Evolutionary conservation across 2,329 filamentous ascomycete species (phyloP).

Genomic region (Xylaria polymorpha): DNA sequence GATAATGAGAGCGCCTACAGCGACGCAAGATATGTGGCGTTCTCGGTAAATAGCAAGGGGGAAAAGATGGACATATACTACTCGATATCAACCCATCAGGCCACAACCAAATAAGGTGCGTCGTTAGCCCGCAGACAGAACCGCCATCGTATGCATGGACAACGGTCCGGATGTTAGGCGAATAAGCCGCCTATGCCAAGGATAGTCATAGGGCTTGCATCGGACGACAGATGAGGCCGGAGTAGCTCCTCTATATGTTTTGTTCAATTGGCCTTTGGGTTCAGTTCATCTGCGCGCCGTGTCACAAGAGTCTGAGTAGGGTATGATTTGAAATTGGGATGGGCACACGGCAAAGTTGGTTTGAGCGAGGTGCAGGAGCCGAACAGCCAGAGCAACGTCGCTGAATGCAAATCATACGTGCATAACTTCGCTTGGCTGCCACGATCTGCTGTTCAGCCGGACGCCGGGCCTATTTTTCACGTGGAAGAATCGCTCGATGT

Average conservation of each 20-base stretch:
- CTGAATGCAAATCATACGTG: slow-evolving; percentile 33
- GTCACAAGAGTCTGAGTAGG: slow-evolving; percentile 5
- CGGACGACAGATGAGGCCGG: slow-evolving; percentile 17
- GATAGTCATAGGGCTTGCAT: slow-evolving; percentile 20
- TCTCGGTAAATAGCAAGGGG: slow-evolving; percentile 7
- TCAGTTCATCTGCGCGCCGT: not conserved
- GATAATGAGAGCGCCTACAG: slow-evolving; percentile 9
- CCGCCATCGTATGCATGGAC: slow-evolving; percentile 20
- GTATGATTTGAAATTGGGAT: slow-evolving; percentile 10
- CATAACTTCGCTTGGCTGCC: slow-evolving; percentile 24
- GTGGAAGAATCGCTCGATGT: slow-evolving; percentile 9
- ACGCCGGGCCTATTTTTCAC: slow-evolving; percentile 8
- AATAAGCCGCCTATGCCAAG: slow-evolving; percentile 18
- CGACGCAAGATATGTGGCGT: slow-evolving; percentile 8
- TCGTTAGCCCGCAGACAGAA: slow-evolving; percentile 10
- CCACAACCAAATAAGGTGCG: slow-evolving; percentile 1
- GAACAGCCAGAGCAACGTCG: slow-evolving; percentile 10
- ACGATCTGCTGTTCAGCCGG: not conserved
- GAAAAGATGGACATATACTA: slow-evolving; percentile 21
- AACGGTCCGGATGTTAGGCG: slow-evolving; percentile 26
- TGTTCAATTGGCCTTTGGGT: not conserved
- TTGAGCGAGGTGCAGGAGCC: slow-evolving; percentile 14
- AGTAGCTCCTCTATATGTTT: slow-evolving; percentile 2
- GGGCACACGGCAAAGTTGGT: slow-evolving; percentile 11
- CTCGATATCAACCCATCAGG: slow-evolving; percentile 17